phyloP scores from a whole-genome alignment of 768 basidiomycete species.

The Boletales sp. region DNA sequence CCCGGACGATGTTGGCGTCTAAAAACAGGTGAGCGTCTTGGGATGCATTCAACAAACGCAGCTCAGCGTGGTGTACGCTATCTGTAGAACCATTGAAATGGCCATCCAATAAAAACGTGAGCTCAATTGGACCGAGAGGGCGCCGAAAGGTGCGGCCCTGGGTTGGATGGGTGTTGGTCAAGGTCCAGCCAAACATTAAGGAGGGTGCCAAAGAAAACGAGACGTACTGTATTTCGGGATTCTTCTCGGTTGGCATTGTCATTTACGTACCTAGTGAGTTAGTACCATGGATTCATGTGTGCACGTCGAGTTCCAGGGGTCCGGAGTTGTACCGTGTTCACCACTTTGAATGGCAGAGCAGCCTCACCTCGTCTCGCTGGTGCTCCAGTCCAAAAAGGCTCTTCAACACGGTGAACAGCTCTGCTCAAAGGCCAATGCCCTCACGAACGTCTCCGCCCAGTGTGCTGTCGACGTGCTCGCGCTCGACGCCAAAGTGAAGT shows the following conservation, averaged over 20 bases:
- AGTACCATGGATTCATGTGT: too few relatives aligned
- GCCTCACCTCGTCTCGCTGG: conserved; percentile 69
- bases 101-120: not conserved
- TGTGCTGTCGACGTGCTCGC: conserved; percentile 68
- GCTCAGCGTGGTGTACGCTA: not conserved
- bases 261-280: too few relatives aligned
- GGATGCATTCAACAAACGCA: not conserved
- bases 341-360: conserved; percentile 37
- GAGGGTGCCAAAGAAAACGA: not conserved
- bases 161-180: not conserved
- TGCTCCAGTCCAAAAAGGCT: conserved; percentile 79
- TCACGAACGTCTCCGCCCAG: conserved; percentile 65
- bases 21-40: not conserved
- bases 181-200: not conserved
- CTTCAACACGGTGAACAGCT: conserved; percentile 75
- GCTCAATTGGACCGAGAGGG: not conserved
- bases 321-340: too few relatives aligned
- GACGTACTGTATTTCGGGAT: not conserved
- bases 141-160: not conserved
- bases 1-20: not conserved
- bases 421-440: conserved; percentile 60
- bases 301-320: too few relatives aligned
- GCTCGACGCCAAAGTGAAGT: conserved; percentile 75
- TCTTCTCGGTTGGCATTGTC: not conserved
- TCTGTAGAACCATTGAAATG: not conserved